These are phyloP conservation scores for Russula sp. DNA, from an alignment of 768 basidiomycete species.

Conservation along the genomic window DNA sequence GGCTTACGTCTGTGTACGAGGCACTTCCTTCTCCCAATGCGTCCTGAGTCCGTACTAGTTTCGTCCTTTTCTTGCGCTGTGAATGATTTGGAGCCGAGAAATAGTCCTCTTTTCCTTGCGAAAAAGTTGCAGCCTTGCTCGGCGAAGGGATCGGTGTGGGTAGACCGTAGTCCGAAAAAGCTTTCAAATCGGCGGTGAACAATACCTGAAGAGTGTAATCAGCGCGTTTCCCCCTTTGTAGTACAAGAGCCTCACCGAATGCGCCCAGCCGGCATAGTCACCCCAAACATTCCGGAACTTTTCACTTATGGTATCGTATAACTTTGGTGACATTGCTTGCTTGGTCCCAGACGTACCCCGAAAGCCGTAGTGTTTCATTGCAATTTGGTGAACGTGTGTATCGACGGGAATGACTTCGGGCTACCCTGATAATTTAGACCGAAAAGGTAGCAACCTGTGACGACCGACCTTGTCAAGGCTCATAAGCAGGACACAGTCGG, in stretches of 20 bases:
- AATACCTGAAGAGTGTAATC: conserved; percentile 50
- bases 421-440: conserved; percentile 40
- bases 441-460: not conserved
- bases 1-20: not conserved
- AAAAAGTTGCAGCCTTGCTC: conserved; percentile 6
- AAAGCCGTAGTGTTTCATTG: conserved; percentile 71
- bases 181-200: conserved; percentile 71
- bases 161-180: conserved; percentile 60
- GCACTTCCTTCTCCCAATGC: not conserved
- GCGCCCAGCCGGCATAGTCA: conserved; percentile 86
- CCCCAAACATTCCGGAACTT: conserved; percentile 73
- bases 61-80: conserved; percentile 6
- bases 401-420: conserved; percentile 89
- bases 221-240: not conserved
- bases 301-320: conserved; percentile 69
- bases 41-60: not conserved
- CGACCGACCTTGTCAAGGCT: conserved; percentile 77
- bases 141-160: conserved; percentile 31
- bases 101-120: conserved; percentile 7
- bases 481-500: conserved; percentile 93
- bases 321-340: conserved; percentile 63
- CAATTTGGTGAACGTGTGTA: conserved; percentile 92
- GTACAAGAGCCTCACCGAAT: conserved; percentile 52
- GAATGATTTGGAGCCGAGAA: conserved; percentile 1
- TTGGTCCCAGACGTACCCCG: conserved; percentile 50